Percentiles rank a stretch among this genome's conserved stretches.
These are phyloP conservation scores for Colletotrichum cordylinicola DNA, from an alignment of 2,329 filamentous ascomycete genomes.

Conservation along the genomic window DNA sequence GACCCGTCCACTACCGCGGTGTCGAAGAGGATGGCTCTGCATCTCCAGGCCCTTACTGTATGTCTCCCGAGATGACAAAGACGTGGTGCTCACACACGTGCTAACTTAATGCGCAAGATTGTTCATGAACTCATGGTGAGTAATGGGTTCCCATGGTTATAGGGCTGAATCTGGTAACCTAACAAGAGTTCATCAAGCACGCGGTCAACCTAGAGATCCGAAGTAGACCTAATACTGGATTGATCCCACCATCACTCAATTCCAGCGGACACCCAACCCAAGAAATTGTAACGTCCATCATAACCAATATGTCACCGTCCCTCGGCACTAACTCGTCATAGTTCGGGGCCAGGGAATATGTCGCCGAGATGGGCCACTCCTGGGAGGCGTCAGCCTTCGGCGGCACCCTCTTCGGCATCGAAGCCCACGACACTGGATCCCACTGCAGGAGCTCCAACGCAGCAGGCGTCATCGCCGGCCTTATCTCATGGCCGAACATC, in stretches of 20 bases:
- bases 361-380: background rate
- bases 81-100: accelerated
- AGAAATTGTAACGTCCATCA: background rate
- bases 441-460: background rate
- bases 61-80: background rate
- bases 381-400: background rate
- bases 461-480: background rate
- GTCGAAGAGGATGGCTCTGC: background rate
- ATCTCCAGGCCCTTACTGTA: background rate
- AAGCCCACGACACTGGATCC: background rate
- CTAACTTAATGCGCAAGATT: background rate
- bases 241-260: background rate
- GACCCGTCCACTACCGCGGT: background rate
- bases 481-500: background rate
- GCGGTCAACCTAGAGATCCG: background rate
- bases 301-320: background rate
- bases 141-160: background rate
- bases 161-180: accelerated
- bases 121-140: background rate
- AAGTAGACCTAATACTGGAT: background rate
- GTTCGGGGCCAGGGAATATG: background rate
- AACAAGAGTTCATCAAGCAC: background rate
- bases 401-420: background rate
- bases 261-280: background rate
- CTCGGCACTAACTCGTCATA: background rate